Percentiles rank a stretch among this genome's conserved stretches.
phyloP scores from a whole-genome alignment of 192 early-diverging fungal species.

The Geranomyces michiganensis region DNA sequence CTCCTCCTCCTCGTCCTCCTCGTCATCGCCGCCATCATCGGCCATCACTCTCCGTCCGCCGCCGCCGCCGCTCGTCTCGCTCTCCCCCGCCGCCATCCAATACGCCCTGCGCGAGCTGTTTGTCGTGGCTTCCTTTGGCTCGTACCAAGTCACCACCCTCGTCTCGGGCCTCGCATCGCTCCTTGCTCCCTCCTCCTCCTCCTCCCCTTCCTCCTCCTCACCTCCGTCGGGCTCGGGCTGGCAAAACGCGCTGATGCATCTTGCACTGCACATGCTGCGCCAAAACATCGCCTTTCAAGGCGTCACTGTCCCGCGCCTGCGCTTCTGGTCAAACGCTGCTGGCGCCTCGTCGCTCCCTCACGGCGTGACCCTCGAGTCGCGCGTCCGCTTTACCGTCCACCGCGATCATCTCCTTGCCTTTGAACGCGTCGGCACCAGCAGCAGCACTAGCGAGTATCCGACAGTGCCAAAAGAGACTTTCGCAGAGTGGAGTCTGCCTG shows the following conservation, averaged over 20 bases:
- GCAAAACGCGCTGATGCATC: constrained; percentile 18
- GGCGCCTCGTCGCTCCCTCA: constrained; percentile 3
- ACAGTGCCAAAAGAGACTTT: constrained; percentile 24
- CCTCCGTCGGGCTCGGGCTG: constrained; percentile 8
- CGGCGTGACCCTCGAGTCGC: constrained; percentile 11
- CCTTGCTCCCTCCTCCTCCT: background rate
- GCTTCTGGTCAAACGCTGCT: constrained; percentile 2
- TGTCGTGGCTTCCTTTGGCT: constrained; percentile 3
- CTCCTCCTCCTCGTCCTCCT: background rate
- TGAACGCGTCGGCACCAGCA: constrained; percentile 28
- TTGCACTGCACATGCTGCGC: constrained; percentile 35
- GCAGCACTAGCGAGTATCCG: constrained; percentile 23
- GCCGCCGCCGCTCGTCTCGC: background rate
- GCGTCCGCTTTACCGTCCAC: constrained; percentile 17
- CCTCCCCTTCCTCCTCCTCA: too few species aligned
- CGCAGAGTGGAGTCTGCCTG: background rate
- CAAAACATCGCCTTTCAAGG: constrained; percentile 25
- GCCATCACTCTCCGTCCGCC: too few species aligned
- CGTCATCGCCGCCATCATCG: background rate
- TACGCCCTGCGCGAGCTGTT: constrained; percentile 6
- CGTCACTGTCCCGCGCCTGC: constrained; percentile 27
- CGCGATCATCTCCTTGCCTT: constrained; percentile 27
- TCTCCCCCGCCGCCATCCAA: background rate
- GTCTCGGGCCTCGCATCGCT: constrained; percentile 9
- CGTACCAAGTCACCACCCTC: constrained; percentile 23